Evolutionary conservation across 805 yeast species (phyloP).

Genomic region (Yamadazyma ubonensis): DNA sequence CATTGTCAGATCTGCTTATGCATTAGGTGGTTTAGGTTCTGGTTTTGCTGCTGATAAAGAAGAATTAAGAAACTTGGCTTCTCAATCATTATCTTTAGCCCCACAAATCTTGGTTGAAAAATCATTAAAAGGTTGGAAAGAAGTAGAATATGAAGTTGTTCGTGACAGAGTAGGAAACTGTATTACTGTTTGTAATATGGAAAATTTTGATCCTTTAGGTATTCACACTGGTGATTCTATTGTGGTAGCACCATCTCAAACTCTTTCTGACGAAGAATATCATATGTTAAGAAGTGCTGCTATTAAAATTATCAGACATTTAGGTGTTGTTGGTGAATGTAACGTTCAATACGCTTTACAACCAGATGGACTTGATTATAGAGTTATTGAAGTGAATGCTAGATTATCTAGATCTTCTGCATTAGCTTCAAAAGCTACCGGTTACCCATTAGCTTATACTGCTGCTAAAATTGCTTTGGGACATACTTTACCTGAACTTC

Average conservation of each 20-base stretch:
- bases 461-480: slow-evolving; percentile 97
- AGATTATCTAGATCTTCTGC: slow-evolving; percentile 98
- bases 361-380: slow-evolving; percentile 93
- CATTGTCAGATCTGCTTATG: slow-evolving; percentile 95
- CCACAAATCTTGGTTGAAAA: slow-evolving; percentile 95
- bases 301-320: slow-evolving; percentile 91
- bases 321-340: slow-evolving; percentile 99
- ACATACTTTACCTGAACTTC: slow-evolving; percentile 90
- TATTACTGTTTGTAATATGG: slow-evolving; percentile 99
- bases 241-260: slow-evolving; percentile 98
- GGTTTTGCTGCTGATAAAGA: slow-evolving; percentile 91
- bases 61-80: slow-evolving; percentile 81
- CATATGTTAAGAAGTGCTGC: slow-evolving; percentile 98
- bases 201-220: slow-evolving; percentile 97
- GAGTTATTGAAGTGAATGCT: slow-evolving; percentile 97
- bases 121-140: slow-evolving; percentile 99
- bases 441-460: slow-evolving; percentile 96
- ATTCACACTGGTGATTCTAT: slow-evolving; percentile 99
- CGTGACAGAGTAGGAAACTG: slow-evolving; percentile 97
- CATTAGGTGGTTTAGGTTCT: slow-evolving; percentile 96
- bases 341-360: slow-evolving; percentile 96
- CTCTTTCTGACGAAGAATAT: slow-evolving; percentile 93
- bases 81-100: slow-evolving; percentile 84
- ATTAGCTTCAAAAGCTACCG: slow-evolving; percentile 97
- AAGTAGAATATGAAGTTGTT: slow-evolving; percentile 97